phyloP scores from a whole-genome alignment of 768 basidiomycete genomes.

The Tylopilus intermedius region DNA sequence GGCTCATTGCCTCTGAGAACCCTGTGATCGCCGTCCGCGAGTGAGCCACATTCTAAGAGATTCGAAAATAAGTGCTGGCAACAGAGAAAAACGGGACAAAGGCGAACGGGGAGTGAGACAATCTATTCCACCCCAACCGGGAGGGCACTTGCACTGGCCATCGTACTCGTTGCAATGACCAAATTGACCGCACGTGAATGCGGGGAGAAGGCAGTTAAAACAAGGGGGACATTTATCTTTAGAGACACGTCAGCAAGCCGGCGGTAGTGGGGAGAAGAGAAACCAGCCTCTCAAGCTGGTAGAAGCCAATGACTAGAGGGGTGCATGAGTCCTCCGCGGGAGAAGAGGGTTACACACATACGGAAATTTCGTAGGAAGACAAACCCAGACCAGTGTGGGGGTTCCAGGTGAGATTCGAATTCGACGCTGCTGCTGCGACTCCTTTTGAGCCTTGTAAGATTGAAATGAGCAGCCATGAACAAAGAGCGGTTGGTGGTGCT shows the following conservation, averaged over 20 bases:
- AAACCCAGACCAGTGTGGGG: conserved; percentile 8
- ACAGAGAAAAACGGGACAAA: conserved; percentile 16
- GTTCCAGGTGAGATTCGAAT: conserved; percentile 18
- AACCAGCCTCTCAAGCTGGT: conserved; percentile 16
- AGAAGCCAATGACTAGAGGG: conserved; percentile 18
- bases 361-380: conserved; percentile 25
- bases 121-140: conserved; percentile 97
- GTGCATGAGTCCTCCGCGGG: conserved; percentile 11
- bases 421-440: conserved; percentile 9
- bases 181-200: conserved; percentile 88
- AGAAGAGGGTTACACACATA: conserved; percentile 8
- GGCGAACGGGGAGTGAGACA: conserved; percentile 83
- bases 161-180: conserved; percentile 87
- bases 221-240: conserved; percentile 74
- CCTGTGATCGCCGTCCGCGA: conserved; percentile 85
- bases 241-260: background rate
- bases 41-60: conserved; percentile 80
- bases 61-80: background rate
- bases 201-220: conserved; percentile 94
- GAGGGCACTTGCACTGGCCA: conserved; percentile 94
- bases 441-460: conserved; percentile 4
- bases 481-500: conserved; percentile 10
- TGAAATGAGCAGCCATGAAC: conserved; percentile 13
- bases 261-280: background rate
- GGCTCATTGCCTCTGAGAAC: conserved; percentile 70